phyloP scores from a whole-genome alignment of 257 asterid species.

The Forsythia viridissima region DNA sequence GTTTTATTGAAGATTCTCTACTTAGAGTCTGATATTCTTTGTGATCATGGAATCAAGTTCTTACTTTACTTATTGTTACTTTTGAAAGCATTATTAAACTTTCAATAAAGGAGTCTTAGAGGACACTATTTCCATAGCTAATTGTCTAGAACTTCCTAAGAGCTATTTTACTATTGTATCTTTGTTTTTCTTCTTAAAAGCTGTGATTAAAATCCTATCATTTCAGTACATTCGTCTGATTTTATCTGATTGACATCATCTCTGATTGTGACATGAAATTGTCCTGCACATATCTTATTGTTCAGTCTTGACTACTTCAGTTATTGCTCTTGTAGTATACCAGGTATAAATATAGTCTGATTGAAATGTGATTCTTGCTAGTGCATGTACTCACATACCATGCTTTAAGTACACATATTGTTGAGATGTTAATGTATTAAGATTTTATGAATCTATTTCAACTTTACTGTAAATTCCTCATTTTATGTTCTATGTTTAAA shows the following conservation, averaged over 20 bases:
- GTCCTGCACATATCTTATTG: not conserved
- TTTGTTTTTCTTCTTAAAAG: not conserved
- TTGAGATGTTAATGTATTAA: not conserved
- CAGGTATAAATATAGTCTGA: not conserved
- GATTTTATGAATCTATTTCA: not conserved
- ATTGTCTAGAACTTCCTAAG: not conserved
- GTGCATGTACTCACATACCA: not conserved
- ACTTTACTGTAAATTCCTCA: not conserved
- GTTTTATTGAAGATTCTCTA: not conserved
- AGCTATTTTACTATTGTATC: conserved; percentile 10
- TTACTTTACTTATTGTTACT: not conserved
- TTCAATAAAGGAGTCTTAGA: not conserved
- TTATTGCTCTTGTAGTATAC: conserved; percentile 1
- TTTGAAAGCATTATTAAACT: not conserved
- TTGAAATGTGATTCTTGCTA: not conserved
- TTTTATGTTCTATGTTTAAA: not conserved
- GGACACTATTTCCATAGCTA: not conserved
- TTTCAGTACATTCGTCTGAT: not conserved
- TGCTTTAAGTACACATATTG: not conserved
- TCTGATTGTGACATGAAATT: conserved; percentile 6
- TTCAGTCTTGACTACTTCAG: not conserved
- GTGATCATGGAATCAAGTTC: not conserved
- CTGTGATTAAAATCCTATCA: not conserved
- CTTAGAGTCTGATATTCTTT: not conserved
- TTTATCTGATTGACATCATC: conserved; percentile 3